These are phyloP conservation scores for Cryptosporidium viatorum DNA, from an alignment of 169 alveolate genomes.

Conservation along the genomic window DNA sequence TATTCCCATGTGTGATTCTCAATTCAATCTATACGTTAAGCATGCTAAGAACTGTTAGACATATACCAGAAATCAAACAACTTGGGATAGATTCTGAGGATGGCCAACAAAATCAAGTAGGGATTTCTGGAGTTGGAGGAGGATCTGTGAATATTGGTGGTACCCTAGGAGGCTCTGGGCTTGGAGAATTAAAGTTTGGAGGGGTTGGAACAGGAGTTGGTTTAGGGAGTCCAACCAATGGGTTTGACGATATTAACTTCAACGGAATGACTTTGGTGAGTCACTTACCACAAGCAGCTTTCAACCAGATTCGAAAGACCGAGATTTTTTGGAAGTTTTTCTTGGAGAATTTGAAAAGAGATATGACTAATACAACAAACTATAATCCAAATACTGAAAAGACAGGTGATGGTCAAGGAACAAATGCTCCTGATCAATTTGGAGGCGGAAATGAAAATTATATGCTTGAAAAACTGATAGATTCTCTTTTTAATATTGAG, in stretches of 20 bases:
- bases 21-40: constrained; percentile 25
- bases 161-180: background rate
- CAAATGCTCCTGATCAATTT: background rate
- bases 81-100: constrained; percentile 64
- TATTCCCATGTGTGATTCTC: constrained; percentile 41
- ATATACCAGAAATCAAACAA: constrained; percentile 47
- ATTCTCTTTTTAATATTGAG: constrained; percentile 22
- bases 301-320: constrained; percentile 36
- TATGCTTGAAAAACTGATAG: background rate
- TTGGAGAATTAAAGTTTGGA: background rate
- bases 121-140: background rate
- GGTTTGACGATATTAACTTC: background rate
- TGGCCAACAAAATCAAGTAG: background rate
- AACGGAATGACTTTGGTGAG: background rate
- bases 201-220: background rate
- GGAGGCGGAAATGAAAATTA: background rate
- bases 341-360: constrained; percentile 16
- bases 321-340: constrained; percentile 55
- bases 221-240: background rate
- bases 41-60: constrained; percentile 57
- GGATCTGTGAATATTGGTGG: background rate
- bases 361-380: background rate
- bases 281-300: constrained; percentile 10
- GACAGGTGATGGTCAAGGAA: background rate
- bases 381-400: background rate